Evolutionary conservation across 805 yeast genomes (phyloP).

Genomic region (Cyberlindnera mrakii): DNA sequence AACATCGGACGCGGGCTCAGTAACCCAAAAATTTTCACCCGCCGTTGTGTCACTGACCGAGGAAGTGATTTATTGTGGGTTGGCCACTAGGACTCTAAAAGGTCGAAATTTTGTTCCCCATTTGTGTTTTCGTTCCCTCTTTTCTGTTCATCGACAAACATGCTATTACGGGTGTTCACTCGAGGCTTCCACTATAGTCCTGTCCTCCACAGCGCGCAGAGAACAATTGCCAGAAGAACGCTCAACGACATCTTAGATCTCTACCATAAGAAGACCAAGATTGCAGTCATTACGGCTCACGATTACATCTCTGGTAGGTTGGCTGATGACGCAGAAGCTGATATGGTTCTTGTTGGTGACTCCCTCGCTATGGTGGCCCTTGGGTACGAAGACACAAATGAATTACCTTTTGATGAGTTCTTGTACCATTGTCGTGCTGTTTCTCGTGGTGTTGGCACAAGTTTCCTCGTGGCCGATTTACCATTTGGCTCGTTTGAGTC

Average conservation of each 20-base stretch:
- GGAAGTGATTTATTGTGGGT: no score
- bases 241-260: slow-evolving; percentile 34
- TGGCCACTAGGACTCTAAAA: no score
- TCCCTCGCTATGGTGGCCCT: slow-evolving; percentile 88
- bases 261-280: slow-evolving; percentile 30
- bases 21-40: no score
- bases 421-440: slow-evolving; percentile 73
- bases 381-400: slow-evolving; percentile 74
- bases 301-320: slow-evolving; percentile 72
- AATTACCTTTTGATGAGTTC: slow-evolving; percentile 74
- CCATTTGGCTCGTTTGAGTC: slow-evolving; percentile 85
- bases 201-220: slow-evolving; percentile 4
- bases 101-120: no score
- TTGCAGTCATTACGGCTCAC: slow-evolving; percentile 74
- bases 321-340: slow-evolving; percentile 62
- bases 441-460: slow-evolving; percentile 55
- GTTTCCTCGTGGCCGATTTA: slow-evolving; percentile 75
- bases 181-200: slow-evolving; percentile 3
- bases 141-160: not conserved
- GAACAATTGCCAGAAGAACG: slow-evolving; percentile 19
- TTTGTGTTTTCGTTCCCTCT: no score
- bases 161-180: not conserved
- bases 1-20: no score
- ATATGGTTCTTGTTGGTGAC: slow-evolving; percentile 80
- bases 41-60: no score